Conservation (phyloP, 352 stramenopile species). For the Pythium biforme region DNA sequence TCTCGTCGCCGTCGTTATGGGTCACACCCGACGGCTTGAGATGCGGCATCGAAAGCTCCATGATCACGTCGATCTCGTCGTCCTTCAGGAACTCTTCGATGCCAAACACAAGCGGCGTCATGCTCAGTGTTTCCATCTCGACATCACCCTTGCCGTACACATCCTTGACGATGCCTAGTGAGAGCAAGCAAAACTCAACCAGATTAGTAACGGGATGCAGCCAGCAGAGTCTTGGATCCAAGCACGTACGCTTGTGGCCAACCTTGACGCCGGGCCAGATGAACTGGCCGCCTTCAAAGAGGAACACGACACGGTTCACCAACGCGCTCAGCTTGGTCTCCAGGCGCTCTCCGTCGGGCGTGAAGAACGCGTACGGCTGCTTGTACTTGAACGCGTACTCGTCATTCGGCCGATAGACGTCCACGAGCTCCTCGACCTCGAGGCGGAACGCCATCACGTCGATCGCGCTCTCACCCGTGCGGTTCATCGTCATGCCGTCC, state of each 20-base stretch:
- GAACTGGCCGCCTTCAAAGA: constrained; percentile 76
- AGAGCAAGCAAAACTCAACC: no score
- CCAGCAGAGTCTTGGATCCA: no score
- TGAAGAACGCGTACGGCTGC: constrained; percentile 61
- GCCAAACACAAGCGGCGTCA: constrained; percentile 62
- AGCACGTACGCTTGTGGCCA: constrained; percentile 53
- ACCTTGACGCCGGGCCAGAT: constrained; percentile 65
- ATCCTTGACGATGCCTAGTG: constrained; percentile 39
- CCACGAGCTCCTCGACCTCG: constrained; percentile 37
- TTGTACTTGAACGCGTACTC: constrained; percentile 49
- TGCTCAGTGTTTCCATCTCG: constrained; percentile 53
- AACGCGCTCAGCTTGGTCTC: constrained; percentile 33
- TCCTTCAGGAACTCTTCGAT: constrained; percentile 72
- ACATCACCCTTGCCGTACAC: constrained; percentile 45
- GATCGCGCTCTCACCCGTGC: constrained; percentile 31
- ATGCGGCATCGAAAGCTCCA: constrained; percentile 63
- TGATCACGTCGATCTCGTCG: constrained; percentile 68
- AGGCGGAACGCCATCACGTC: constrained; percentile 34
- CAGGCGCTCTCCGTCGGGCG: constrained; percentile 41
- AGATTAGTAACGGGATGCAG: no score
- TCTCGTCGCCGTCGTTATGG: constrained; percentile 61
- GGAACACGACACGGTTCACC: constrained; percentile 47
- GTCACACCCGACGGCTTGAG: constrained; percentile 57
- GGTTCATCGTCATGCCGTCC: constrained; percentile 39
- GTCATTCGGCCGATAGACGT: constrained; percentile 31